A percentile compares a stretch with the other conserved stretches of the same genome.
phyloP scores from a whole-genome alignment of 768 basidiomycete species.

The Mycena epipterygia region DNA sequence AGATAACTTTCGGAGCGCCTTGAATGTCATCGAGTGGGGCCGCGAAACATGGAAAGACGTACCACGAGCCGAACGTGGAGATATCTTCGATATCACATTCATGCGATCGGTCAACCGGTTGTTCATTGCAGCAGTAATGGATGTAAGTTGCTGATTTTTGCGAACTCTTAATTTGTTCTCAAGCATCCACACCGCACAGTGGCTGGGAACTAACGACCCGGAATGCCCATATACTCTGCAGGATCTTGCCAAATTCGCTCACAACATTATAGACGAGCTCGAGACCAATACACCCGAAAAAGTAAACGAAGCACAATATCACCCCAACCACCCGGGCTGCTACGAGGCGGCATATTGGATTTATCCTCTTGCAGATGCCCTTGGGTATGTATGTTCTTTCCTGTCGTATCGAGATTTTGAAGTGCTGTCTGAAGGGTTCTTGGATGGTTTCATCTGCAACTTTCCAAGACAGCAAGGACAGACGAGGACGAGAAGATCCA shows the following conservation, averaged over 20 bases:
- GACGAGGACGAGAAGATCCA: constrained; percentile 18
- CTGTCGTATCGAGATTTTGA: not conserved
- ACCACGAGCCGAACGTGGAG: constrained; percentile 13
- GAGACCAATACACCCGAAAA: constrained; percentile 12
- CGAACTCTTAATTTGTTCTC: not conserved
- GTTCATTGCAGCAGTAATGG: constrained; percentile 22
- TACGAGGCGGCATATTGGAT: constrained; percentile 15
- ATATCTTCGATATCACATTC: constrained; percentile 18
- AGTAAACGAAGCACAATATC: constrained; percentile 22
- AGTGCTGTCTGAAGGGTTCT: not conserved
- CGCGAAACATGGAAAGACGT: constrained; percentile 25
- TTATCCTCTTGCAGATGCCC: constrained; percentile 26
- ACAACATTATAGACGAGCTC: constrained; percentile 19
- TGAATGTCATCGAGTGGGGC: constrained; percentile 28
- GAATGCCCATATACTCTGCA: constrained; percentile 23
- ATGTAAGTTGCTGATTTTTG: constrained; percentile 7
- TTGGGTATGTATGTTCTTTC: constrained; percentile 4
- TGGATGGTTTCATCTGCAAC: constrained; percentile 28
- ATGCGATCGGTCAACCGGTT: constrained; percentile 17
- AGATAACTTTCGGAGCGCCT: constrained; percentile 6
- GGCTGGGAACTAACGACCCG: constrained; percentile 17
- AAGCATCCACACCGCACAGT: not conserved
- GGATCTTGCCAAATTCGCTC: constrained; percentile 26
- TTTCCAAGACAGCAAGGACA: constrained; percentile 5
- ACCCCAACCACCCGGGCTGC: constrained; percentile 21